Percentiles rank a stretch among this genome's conserved stretches.
Conservation (phyloP, 768 basidiomycete species). For the Panus rudis region DNA sequence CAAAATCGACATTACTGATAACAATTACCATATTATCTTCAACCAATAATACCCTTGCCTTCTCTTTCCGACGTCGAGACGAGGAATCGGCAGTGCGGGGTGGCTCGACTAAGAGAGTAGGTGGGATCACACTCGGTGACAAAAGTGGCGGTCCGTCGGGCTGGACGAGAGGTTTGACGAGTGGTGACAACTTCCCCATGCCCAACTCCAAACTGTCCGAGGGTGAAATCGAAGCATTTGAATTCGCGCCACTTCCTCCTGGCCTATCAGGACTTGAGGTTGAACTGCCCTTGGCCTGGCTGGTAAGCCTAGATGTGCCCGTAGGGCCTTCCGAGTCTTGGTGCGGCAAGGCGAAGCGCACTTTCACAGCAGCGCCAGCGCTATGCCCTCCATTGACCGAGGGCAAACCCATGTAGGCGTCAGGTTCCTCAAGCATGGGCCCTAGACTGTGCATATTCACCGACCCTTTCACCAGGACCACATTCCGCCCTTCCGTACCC, state of each 20-base stretch:
- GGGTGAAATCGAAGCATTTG: background rate
- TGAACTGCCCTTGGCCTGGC: no score
- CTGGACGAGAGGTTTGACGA: no score
- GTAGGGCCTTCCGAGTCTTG: background rate
- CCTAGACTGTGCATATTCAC: constrained; percentile 17
- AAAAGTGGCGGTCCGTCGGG: no score
- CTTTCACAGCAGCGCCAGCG: constrained; percentile 8
- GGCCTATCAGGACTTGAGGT: no score
- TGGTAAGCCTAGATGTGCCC: no score
- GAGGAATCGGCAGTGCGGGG: no score
- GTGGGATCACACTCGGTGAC: no score
- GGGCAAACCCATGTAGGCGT: constrained; percentile 10
- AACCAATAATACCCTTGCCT: constrained; percentile 16
- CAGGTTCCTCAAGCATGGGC: constrained; percentile 16
- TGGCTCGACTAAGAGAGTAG: no score
- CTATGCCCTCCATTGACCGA: no score
- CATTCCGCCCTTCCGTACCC: constrained; percentile 7
- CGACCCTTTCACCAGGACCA: constrained; percentile 22
- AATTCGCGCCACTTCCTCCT: no score
- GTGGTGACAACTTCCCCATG: background rate
- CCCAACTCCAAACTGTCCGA: background rate
- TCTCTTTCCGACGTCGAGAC: no score
- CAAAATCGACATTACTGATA: background rate
- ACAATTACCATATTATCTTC: constrained; percentile 21
- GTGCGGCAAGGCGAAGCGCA: constrained; percentile 15